Base-by-base conservation (phyloP, 139 green algal genomes). In the Micractinium sp. region DNA sequence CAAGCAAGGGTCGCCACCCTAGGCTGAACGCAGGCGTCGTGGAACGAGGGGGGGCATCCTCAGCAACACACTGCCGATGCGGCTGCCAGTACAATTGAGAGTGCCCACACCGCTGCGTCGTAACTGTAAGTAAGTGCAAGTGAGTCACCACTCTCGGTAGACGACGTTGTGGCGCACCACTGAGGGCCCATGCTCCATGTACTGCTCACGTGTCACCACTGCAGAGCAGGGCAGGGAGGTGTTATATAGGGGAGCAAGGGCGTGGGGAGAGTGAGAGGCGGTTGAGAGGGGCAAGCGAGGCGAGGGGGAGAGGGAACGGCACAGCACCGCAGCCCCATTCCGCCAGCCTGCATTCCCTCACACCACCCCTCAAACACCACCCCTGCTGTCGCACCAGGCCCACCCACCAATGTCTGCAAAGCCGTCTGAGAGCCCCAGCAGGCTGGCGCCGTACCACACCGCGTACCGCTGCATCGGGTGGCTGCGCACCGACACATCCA, bases 381-480 rank as follows among this genome's bases (percentile, higher is more conserved):
- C 29, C 53, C 63, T 23, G 20, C 20, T 25, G 63, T 29, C 63
- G 22, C 20, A 15, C 16, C 12, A 73, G 14, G 2, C 23, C 23
- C 14, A 25, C 67, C 15, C 69, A 88, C 69, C 82, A 38, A 76
- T 87, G 85, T 76, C 60, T 35, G 35, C 71, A 31, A 89, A 75
- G 15, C 85, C 74, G 22, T 27, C 63, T 20, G 75, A 85, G 75
- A 91, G 93, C 29, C 94, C 94, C 73, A 98, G 82, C 56, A 98
- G 88, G 78, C 88, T 94, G 77, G 94, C 96, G 3, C 96, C 96
- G 90, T 97, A 96, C 96, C 95, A 97, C 18, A 96, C 96, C 20
- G 96, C 96, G 81, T 92, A 95, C 75, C 90, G 39, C 83, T 98
- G 95, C 91, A 95, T 94, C 71, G 87, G 73, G 91, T 98, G 96